Percentiles rank a stretch among this genome's conserved stretches.
These are phyloP conservation scores for Posidonia oceanica DNA, from an alignment of 116 monocot species.

Conservation along the genomic window DNA sequence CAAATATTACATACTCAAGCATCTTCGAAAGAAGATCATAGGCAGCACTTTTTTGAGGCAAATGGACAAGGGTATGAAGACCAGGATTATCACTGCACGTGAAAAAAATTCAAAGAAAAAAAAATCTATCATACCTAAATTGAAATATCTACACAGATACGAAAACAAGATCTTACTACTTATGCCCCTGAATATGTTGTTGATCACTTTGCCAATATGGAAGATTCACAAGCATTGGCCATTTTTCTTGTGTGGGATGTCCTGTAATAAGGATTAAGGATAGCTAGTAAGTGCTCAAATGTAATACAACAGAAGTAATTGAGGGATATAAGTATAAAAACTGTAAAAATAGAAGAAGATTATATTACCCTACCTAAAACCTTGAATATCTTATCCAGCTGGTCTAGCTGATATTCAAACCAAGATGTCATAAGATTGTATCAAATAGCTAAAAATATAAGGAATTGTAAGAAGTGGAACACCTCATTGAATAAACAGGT, in stretches of 20 bases:
- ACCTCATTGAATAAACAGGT: background rate
- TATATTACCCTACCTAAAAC: slow-evolving; percentile 64
- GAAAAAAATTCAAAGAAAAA: background rate
- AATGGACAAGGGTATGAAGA: slow-evolving; percentile 62
- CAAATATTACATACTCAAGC: slow-evolving; percentile 67
- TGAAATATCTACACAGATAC: background rate
- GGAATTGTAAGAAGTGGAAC: background rate
- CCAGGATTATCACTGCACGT: slow-evolving; percentile 69
- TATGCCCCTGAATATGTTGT: slow-evolving; percentile 87
- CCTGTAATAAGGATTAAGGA: slow-evolving; percentile 26
- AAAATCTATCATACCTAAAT: background rate
- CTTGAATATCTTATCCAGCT: slow-evolving; percentile 97
- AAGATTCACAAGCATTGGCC: slow-evolving; percentile 85
- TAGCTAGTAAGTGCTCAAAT: background rate
- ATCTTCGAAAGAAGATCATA: slow-evolving; percentile 96
- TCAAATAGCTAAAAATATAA: background rate
- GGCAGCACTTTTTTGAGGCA: slow-evolving; percentile 73
- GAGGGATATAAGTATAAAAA: background rate
- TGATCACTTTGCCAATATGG: slow-evolving; percentile 86
- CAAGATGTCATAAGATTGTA: background rate
- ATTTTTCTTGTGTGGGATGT: slow-evolving; percentile 83
- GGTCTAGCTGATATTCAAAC: slow-evolving; percentile 66
- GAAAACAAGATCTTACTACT: slow-evolving; percentile 47
- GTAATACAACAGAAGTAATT: background rate
- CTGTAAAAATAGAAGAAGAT: background rate